phyloP scores from a whole-genome alignment of 2,329 filamentous ascomycete species.

The Penicillium psychrosexuale region DNA sequence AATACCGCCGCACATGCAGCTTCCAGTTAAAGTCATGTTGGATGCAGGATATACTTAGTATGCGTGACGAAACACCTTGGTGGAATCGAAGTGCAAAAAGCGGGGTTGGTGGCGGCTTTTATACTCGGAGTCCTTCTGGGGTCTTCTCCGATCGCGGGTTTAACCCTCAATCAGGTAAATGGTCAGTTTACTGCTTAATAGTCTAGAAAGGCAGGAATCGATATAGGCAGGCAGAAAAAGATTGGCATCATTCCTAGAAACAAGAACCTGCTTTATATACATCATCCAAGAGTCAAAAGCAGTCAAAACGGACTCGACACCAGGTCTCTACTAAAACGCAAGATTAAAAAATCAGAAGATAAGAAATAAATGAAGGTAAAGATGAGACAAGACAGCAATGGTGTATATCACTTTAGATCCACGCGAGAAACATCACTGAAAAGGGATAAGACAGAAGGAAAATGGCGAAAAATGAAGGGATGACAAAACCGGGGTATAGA shows the following conservation, averaged over 20 bases:
- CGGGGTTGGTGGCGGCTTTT: neutral
- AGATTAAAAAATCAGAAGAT: conserved; percentile 5
- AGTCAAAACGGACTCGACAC: conserved; percentile 9
- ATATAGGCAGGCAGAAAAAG: neutral
- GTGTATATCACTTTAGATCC: conserved; percentile 11
- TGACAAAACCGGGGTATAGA: conserved; percentile 22
- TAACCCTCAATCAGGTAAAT: neutral
- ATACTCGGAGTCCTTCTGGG: neutral
- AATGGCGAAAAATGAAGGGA: conserved; percentile 5
- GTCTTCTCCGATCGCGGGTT: conserved; percentile 6
- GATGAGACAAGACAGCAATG: conserved; percentile 6
- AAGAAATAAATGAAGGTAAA: conserved; percentile 11
- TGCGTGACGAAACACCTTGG: conserved; percentile 14
- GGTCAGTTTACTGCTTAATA: neutral
- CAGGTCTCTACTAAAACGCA: conserved; percentile 4
- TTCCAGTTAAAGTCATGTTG: conserved; percentile 31
- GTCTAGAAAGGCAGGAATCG: neutral
- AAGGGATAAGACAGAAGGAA: conserved; percentile 5
- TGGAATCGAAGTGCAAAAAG: conserved; percentile 15
- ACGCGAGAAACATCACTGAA: conserved; percentile 1
- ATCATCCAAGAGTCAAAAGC: conserved; percentile 10
- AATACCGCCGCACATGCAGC: conserved; percentile 36
- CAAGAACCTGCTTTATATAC: conserved; percentile 17
- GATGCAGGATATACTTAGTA: neutral
- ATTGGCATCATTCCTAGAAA: conserved; percentile 13